phyloP scores from a whole-genome alignment of 306 rosid genomes.

The Oxytropis ochrocephala region DNA sequence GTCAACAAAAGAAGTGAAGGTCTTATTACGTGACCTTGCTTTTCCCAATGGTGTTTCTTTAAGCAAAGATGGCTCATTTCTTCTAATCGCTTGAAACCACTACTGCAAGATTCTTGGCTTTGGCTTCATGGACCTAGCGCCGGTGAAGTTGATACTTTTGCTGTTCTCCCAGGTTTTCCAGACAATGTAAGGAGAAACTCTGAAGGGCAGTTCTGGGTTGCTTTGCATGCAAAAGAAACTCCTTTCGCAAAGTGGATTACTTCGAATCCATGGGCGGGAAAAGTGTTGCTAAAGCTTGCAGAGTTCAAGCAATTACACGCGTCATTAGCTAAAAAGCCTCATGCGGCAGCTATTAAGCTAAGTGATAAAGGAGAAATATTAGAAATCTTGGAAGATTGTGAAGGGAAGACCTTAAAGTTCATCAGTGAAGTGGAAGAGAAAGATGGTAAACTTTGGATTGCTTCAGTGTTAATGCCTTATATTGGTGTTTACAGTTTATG shows the following conservation, averaged over 20 bases:
- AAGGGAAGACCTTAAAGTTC: constrained; percentile 60
- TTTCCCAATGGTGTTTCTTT: constrained; percentile 84
- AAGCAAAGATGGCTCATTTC: constrained; percentile 66
- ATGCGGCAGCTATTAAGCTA: constrained; percentile 58
- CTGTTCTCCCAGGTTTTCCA: constrained; percentile 70
- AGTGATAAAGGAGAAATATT: constrained; percentile 59
- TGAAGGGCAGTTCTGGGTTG: constrained; percentile 83
- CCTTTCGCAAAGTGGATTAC: constrained; percentile 35
- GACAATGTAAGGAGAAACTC: constrained; percentile 72
- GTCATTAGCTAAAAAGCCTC: constrained; percentile 53
- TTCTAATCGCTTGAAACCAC: constrained; percentile 73
- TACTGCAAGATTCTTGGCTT: constrained; percentile 49
- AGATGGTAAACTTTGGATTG: constrained; percentile 85
- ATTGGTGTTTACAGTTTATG: constrained; percentile 46
- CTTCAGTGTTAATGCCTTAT: constrained; percentile 76
- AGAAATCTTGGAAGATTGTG: constrained; percentile 70
- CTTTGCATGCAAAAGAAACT: constrained; percentile 62
- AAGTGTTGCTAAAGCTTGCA: constrained; percentile 46
- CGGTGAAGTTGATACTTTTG: constrained; percentile 56
- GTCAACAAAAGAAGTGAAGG: constrained; percentile 56
- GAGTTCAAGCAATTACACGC: constrained; percentile 53
- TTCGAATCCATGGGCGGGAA: constrained; percentile 53
- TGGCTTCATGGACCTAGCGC: constrained; percentile 84
- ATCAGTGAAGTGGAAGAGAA: constrained; percentile 85
- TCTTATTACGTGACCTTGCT: constrained; percentile 49